Percentiles rank a stretch among this genome's conserved stretches.
phyloP scores from a whole-genome alignment of 805 yeast species.

The Candida ovalis region DNA sequence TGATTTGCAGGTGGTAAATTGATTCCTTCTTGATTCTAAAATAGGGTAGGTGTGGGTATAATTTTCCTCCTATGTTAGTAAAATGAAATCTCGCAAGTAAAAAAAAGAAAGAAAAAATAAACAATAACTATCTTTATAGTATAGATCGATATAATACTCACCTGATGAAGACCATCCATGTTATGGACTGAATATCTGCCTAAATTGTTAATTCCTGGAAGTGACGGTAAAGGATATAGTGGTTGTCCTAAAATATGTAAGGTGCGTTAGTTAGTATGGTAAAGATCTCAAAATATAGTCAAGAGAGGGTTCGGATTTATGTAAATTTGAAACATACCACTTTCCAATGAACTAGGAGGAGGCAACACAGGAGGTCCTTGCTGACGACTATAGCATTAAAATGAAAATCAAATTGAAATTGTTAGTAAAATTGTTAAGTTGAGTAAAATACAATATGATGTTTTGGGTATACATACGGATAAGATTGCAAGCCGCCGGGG shows the following conservation, averaged over 20 bases:
- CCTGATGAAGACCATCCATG: constrained; percentile 37
- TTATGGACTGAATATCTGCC: constrained; percentile 48
- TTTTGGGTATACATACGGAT: constrained; percentile 9
- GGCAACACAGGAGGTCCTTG: constrained; percentile 52
- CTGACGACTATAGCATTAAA: constrained; percentile 41
- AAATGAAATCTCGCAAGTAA: neutral
- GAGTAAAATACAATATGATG: neutral
- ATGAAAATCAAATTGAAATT: neutral
- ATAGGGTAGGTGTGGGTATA: constrained; percentile 18
- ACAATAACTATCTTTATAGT: neutral
- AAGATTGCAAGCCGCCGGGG: constrained; percentile 10
- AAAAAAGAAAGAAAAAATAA: neutral
- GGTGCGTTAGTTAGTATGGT: constrained; percentile 1
- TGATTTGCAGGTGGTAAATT: constrained; percentile 31
- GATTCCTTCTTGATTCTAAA: constrained; percentile 23
- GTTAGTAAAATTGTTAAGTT: constrained; percentile 11
- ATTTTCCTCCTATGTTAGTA: constrained; percentile 14
- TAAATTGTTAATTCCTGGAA: constrained; percentile 47
- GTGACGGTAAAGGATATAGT: constrained; percentile 48
- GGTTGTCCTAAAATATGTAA: constrained; percentile 35
- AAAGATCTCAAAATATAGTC: neutral
- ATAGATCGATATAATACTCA: constrained; percentile 10
- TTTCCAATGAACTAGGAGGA: constrained; percentile 49
- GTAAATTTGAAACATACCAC: constrained; percentile 35
- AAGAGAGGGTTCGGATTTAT: neutral